A percentile compares a stretch with the other conserved stretches of the same genome.
These are phyloP conservation scores for Ceratocystis huliohia DNA, from an alignment of 2,329 filamentous ascomycete genomes.

Conservation along the genomic window DNA sequence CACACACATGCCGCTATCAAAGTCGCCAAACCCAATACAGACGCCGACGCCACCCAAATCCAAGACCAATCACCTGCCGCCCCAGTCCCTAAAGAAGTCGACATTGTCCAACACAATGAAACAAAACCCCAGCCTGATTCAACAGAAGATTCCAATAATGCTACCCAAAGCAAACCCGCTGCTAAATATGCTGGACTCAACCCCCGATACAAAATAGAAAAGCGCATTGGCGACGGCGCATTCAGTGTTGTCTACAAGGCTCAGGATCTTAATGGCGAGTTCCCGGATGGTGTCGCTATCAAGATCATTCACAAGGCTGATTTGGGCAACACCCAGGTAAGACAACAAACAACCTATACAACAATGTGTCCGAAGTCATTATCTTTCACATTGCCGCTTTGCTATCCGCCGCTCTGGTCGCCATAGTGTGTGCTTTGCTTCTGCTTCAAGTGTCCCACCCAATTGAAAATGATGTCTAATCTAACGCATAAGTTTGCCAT, in stretches of 20 bases:
- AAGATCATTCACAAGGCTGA: slow-evolving; percentile 98
- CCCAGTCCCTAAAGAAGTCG: slow-evolving; percentile 11
- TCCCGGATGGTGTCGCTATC: slow-evolving; percentile 70
- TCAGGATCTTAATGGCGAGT: slow-evolving; percentile 56
- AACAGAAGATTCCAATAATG: not conserved
- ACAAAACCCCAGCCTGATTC: slow-evolving; percentile 1
- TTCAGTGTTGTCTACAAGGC: slow-evolving; percentile 98
- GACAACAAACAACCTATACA: slow-evolving; percentile 31
- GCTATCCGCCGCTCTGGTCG: not conserved
- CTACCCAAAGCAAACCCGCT: not conserved
- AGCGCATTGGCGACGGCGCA: slow-evolving; percentile 80
- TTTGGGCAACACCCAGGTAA: slow-evolving; percentile 97
- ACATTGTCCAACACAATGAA: slow-evolving; percentile 16
- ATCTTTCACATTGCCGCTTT: slow-evolving; percentile 24
- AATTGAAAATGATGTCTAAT: not conserved
- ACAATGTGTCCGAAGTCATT: slow-evolving; percentile 5
- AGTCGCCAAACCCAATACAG: slow-evolving; percentile 1
- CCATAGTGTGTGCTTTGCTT: not conserved
- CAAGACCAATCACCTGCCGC: not conserved
- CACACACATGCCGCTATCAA: slow-evolving; percentile 6
- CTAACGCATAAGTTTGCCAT: not conserved
- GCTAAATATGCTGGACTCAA: slow-evolving; percentile 31
- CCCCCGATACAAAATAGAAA: slow-evolving; percentile 58
- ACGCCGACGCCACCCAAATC: not conserved
- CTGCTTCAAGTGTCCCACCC: not conserved